A percentile compares a stretch with the other conserved stretches of the same genome.
These are phyloP conservation scores for Ceratocystis cacaofunesta DNA, from an alignment of 2,329 filamentous ascomycete genomes.

Conservation along the genomic window DNA sequence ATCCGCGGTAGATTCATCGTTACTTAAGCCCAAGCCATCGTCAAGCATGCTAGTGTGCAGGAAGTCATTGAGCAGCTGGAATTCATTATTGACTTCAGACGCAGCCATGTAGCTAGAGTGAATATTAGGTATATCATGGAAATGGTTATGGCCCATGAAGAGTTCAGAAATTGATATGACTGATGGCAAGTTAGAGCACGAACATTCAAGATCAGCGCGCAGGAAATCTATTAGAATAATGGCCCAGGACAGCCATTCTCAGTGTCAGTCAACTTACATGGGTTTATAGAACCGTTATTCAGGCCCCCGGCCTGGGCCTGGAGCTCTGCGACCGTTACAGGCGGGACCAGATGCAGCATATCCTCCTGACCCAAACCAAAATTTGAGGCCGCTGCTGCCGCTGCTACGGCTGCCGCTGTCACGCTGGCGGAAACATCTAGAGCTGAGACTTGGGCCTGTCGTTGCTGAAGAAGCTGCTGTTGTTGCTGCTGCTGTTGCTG, in stretches of 20 bases:
- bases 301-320: conserved; percentile 35
- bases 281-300: conserved; percentile 43
- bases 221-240: neutral
- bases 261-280: conserved; percentile 44
- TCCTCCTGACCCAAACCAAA: conserved; percentile 35
- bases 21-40: conserved; percentile 38
- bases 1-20: conserved; percentile 22
- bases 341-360: conserved; percentile 56
- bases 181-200: neutral
- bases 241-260: neutral
- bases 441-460: neutral
- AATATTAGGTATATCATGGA: conserved; percentile 86
- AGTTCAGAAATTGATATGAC: conserved; percentile 12
- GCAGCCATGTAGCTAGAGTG: conserved; percentile 89
- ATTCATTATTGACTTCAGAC: conserved; percentile 89
- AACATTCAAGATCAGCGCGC: neutral
- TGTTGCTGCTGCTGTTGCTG: conserved; percentile 23
- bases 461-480: conserved; percentile 22
- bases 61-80: conserved; percentile 93
- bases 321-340: conserved; percentile 51
- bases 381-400: conserved; percentile 6
- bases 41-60: conserved; percentile 83
- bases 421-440: conserved; percentile 17
- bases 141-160: conserved; percentile 65
- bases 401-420: conserved; percentile 10